Percentiles rank a stretch among this genome's conserved stretches.
These are phyloP conservation scores for Trichosporon asahii DNA, from an alignment of 1,284 basidiomycete genomes.

Conservation along the genomic window DNA sequence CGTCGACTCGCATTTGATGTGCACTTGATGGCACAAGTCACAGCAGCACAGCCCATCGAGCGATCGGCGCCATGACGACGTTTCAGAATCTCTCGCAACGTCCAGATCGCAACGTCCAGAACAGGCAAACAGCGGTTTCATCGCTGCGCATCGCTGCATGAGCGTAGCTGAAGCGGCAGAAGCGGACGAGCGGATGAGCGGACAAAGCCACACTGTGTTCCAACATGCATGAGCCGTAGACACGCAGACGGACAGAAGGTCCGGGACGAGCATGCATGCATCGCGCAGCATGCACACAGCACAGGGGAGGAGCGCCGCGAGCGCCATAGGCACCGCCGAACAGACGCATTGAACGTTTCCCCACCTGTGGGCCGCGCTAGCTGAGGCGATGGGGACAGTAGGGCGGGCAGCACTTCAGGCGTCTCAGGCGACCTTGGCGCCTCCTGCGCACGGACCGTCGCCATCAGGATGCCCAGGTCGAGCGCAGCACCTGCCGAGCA, in stretches of 20 bases:
- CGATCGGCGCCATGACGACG: no score
- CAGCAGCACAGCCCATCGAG: no score
- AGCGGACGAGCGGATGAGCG: no score
- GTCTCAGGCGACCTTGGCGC: no score
- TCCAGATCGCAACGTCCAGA: background rate
- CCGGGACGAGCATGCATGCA: no score
- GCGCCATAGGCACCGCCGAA: background rate
- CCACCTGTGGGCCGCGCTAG: background rate
- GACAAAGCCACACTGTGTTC: background rate
- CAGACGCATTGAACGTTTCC: background rate
- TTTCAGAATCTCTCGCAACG: background rate
- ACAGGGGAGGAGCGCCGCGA: background rate
- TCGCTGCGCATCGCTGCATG: background rate
- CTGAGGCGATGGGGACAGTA: background rate
- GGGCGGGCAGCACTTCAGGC: no score
- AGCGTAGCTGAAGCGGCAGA: background rate
- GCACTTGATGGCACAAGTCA: no score
- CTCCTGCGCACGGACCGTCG: background rate
- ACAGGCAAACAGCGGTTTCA: background rate
- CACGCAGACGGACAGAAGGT: no score
- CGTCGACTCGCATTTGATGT: no score
- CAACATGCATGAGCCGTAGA: background rate
- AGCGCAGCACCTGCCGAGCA: background rate
- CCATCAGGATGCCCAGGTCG: background rate
- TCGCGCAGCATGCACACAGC: background rate